These are phyloP conservation scores for Phialophora chinensis DNA, from an alignment of 2,329 filamentous ascomycete species.

Conservation along the genomic window DNA sequence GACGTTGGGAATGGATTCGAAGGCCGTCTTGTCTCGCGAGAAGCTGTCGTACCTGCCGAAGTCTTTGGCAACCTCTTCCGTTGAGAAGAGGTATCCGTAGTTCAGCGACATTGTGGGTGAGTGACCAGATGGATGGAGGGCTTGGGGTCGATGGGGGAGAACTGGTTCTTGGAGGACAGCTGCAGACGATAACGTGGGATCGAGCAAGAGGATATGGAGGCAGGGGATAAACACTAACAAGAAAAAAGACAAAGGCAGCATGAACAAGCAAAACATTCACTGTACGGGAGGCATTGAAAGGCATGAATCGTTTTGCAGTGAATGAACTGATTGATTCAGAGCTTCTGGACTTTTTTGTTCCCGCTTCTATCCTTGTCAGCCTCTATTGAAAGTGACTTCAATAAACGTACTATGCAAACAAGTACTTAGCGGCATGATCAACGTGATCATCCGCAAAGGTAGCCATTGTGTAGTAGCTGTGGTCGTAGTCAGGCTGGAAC, in stretches of 20 bases:
- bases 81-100: slow-evolving; percentile 14
- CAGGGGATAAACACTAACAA: neutral
- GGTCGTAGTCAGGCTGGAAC: slow-evolving; percentile 91
- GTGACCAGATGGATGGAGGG: neutral
- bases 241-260: neutral
- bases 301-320: neutral
- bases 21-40: slow-evolving; percentile 5
- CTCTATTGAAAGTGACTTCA: slow-evolving; percentile 7
- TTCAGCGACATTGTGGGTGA: slow-evolving; percentile 9
- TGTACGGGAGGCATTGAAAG: neutral
- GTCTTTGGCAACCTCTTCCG: slow-evolving; percentile 1
- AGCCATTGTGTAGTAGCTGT: slow-evolving; percentile 97
- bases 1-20: slow-evolving; percentile 17
- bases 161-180: neutral
- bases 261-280: neutral
- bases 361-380: slow-evolving; percentile 40
- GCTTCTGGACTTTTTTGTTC: slow-evolving; percentile 36
- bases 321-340: slow-evolving; percentile 38
- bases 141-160: neutral
- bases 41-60: slow-evolving; percentile 11
- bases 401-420: slow-evolving; percentile 63
- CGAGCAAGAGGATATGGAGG: neutral
- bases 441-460: slow-evolving; percentile 90
- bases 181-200: neutral
- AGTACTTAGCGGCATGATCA: slow-evolving; percentile 85